Percentiles rank a stretch among this genome's conserved stretches.
Evolutionary conservation across 2,329 filamentous ascomycete species (phyloP).

Genomic region (Grosmannia penicillata): DNA sequence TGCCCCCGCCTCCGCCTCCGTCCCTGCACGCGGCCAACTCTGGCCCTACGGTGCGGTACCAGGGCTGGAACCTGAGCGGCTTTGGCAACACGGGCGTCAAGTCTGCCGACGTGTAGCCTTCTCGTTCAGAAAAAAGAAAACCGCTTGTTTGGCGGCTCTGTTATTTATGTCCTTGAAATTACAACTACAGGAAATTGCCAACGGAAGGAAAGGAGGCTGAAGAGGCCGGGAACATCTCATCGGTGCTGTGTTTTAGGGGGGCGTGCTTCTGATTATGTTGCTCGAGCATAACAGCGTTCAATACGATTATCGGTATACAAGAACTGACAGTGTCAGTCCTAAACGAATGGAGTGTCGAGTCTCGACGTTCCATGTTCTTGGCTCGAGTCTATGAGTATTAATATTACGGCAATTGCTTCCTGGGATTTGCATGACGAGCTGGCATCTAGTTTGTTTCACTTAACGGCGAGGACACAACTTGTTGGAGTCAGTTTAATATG

Average conservation of each 20-base stretch:
- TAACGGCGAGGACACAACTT: no score
- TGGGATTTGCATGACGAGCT: no score
- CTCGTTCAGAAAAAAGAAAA: neutral
- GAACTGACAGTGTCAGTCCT: constrained; percentile 1
- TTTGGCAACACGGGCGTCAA: constrained; percentile 25
- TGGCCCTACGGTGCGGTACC: constrained; percentile 17
- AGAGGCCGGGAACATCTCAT: no score
- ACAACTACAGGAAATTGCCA: neutral
- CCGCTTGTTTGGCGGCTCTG: neutral
- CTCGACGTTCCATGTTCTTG: neutral
- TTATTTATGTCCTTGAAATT: neutral
- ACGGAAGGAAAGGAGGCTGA: no score
- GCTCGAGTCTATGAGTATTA: no score
- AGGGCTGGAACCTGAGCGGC: constrained; percentile 24
- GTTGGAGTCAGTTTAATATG: no score
- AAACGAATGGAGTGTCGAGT: neutral
- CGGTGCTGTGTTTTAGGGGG: neutral
- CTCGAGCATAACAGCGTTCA: no score
- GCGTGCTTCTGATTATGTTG: neutral
- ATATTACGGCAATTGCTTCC: no score
- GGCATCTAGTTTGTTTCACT: no score
- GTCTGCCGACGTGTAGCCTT: constrained; percentile 16
- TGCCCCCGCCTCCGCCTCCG: neutral
- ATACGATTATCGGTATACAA: neutral
- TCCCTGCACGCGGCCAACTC: constrained; percentile 7